Evolutionary conservation across 106 monocot species (phyloP).

Genomic region (Dioscorea alata): DNA sequence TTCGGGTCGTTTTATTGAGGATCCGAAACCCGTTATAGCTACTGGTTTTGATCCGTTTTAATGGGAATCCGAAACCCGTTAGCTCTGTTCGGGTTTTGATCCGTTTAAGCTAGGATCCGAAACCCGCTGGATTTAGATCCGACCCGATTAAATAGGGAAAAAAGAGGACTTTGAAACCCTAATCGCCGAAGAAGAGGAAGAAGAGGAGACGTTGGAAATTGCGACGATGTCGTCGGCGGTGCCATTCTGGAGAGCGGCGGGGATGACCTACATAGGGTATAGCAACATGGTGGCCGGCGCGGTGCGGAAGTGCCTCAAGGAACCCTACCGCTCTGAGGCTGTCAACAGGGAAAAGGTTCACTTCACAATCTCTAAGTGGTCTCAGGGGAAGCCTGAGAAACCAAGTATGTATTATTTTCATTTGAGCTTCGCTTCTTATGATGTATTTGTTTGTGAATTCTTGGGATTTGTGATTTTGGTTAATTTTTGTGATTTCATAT

Average conservation of each 20-base stretch:
- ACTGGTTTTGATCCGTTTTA: too few relatives aligned
- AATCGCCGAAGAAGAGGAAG: background rate
- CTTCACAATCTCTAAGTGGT: constrained; percentile 85
- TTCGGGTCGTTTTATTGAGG: too few relatives aligned
- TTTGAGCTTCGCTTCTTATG: background rate
- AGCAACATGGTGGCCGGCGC: constrained; percentile 93
- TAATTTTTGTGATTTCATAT: too few relatives aligned
- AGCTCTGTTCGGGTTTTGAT: too few relatives aligned
- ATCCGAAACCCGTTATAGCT: too few relatives aligned
- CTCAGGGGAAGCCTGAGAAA: constrained; percentile 75
- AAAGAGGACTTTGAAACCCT: background rate
- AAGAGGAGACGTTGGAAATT: background rate
- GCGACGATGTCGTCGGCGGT: constrained; percentile 25
- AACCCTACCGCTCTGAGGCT: constrained; percentile 79
- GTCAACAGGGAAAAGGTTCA: constrained; percentile 91
- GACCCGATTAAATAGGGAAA: too few relatives aligned
- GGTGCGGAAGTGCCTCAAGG: constrained; percentile 86
- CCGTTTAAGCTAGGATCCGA: too few relatives aligned
- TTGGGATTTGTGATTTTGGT: too few relatives aligned
- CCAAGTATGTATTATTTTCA: constrained; percentile 38
- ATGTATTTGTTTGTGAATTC: too few relatives aligned
- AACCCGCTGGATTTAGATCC: too few relatives aligned
- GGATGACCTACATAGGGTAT: constrained; percentile 96
- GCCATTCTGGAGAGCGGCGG: constrained; percentile 93
- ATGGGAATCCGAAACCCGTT: too few relatives aligned